Base-by-base conservation (phyloP, 495 filamentous ascomycete species). In the Penicillium daleae region DNA sequence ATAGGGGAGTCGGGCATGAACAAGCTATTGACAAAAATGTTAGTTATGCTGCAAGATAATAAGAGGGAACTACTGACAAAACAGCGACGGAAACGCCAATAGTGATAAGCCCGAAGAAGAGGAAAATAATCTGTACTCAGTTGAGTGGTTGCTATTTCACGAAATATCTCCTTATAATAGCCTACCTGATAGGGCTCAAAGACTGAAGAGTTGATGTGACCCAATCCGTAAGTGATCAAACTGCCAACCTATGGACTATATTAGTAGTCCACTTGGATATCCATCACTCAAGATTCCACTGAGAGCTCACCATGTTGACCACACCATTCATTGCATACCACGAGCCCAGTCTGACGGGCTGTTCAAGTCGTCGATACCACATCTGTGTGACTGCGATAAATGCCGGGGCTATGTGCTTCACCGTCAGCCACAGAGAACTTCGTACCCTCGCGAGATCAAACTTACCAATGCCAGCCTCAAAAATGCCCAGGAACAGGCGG, bases 291-390 rank as follows among this genome's bases (percentile, higher is more conserved):
- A 51, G 6, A 3, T 2, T 8, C 51, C n/a, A n/a, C 21, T 37
- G 19, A 22, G n/a, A n/a, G 21, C 75, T 66, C 17, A 82, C 80
- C 81, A 83, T 83, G 56, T 83, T 80, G 24, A 80, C 80, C 27
- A 83, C 74, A 26, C 81, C 81, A 61, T 85, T 84, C 83, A 86
- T 86, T 4, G 82, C 80, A 69, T 88, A 87, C 86, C 86, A 88
- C 15, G 81, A 79, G 29, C 83, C 81, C 37, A 82, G 80, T 32
- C 85, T 70, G 29, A 85, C 75, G 2, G 86, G 86, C 71, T 88
- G 86, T 63, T 88, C 86, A 17, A 76, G 70, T 39, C 86, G 78
- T 59, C 83, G 74, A 67, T 84, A 88, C 86, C 86, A 88, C 84
- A 87, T 86, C 64, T 86, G 83, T 1, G 84, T 84, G 6, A 87